Evolutionary conservation across 306 rosid species (phyloP).

Genomic region (Hylodesmum podocarpum): DNA sequence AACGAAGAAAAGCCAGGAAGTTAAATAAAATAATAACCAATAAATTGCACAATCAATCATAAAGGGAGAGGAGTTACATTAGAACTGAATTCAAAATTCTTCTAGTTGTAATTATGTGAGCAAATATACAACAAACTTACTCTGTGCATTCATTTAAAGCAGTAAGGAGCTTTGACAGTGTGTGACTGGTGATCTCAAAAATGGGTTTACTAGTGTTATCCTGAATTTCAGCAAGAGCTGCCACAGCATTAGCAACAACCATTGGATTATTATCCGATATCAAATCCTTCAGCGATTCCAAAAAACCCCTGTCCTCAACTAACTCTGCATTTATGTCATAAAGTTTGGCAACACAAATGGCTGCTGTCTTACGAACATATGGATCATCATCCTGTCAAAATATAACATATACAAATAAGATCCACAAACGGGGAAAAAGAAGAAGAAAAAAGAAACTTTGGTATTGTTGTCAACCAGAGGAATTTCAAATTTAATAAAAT

Average conservation of each 20-base stretch:
- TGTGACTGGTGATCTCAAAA: constrained; percentile 78
- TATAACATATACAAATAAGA: constrained; percentile 18
- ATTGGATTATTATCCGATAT: constrained; percentile 93
- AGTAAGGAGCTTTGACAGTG: constrained; percentile 83
- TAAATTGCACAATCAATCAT: not conserved
- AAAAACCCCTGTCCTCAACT: constrained; percentile 87
- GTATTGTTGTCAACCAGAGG: not conserved
- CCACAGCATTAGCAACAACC: constrained; percentile 96
- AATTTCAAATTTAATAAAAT: not conserved
- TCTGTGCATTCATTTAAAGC: constrained; percentile 93
- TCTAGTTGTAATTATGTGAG: not conserved
- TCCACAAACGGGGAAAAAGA: not conserved
- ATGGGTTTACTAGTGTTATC: constrained; percentile 72
- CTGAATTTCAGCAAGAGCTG: constrained; percentile 88
- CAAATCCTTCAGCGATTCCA: constrained; percentile 86
- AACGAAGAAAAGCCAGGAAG: not conserved
- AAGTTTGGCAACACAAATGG: constrained; percentile 94
- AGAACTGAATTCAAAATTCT: not conserved
- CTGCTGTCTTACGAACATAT: constrained; percentile 95
- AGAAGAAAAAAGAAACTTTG: not conserved
- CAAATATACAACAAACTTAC: constrained; percentile 48
- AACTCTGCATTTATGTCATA: constrained; percentile 92
- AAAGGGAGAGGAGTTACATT: not conserved
- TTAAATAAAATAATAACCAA: not conserved
- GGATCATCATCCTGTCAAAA: constrained; percentile 89